phyloP scores from a whole-genome alignment of 805 yeast species.

The Barnettozyma populi region DNA sequence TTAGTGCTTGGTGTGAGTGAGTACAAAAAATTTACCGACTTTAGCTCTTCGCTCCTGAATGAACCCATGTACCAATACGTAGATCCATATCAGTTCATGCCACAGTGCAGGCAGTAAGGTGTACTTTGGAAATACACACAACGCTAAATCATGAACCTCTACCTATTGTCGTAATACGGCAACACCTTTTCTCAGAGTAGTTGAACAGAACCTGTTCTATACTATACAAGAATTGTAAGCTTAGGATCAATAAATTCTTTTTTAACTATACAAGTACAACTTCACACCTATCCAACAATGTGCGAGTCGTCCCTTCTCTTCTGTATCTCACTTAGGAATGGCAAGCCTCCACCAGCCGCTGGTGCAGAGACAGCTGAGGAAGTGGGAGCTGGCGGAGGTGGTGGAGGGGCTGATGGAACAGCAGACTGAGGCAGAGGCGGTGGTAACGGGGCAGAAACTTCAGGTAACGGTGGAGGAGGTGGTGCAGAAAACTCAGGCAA shows the following conservation, averaged over 20 bases:
- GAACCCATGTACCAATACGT: too few species aligned
- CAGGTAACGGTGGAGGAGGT: slow-evolving; percentile 33
- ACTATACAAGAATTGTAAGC: neutral
- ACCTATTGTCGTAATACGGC: too few species aligned
- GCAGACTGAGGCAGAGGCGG: slow-evolving; percentile 20
- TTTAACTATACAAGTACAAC: neutral
- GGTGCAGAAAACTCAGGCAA: slow-evolving; percentile 22
- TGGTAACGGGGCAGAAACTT: slow-evolving; percentile 23
- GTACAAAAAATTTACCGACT: too few species aligned
- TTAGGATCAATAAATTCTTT: neutral
- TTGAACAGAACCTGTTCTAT: too few species aligned
- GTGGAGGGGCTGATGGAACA: slow-evolving; percentile 28
- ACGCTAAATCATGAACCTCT: too few species aligned
- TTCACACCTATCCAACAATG: slow-evolving; percentile 34
- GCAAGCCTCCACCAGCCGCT: slow-evolving; percentile 35
- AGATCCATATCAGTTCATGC: too few species aligned
- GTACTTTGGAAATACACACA: too few species aligned
- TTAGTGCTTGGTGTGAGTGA: too few species aligned
- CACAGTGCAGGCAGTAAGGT: too few species aligned
- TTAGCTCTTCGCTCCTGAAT: too few species aligned
- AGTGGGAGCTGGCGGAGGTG: slow-evolving; percentile 29
- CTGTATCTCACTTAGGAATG: slow-evolving; percentile 47
- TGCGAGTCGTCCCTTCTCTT: slow-evolving; percentile 41
- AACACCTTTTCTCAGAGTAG: too few species aligned
- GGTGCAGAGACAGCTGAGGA: slow-evolving; percentile 30